Conservation (phyloP, 148 eudicot genomes). For the Suaeda aralocaspica region DNA sequence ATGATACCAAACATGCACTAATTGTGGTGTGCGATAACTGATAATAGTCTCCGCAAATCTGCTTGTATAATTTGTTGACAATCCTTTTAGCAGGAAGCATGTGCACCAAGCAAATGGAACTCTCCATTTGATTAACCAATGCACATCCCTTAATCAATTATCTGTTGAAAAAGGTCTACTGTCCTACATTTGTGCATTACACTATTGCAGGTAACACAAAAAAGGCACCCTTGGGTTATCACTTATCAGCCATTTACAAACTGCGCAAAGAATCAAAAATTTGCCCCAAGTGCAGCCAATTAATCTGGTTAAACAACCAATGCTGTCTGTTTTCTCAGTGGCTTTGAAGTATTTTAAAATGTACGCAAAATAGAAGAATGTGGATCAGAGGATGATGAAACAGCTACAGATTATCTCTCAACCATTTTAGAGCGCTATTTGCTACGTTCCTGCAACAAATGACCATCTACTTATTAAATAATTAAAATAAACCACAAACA, state of each 20-base stretch:
- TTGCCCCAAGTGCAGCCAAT: conserved; percentile 9
- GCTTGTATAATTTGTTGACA: background rate
- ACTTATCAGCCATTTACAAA: conserved; percentile 27
- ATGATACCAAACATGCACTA: background rate
- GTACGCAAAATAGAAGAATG: background rate
- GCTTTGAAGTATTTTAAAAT: conserved; percentile 19
- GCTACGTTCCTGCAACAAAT: conserved; percentile 64
- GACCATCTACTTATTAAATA: background rate
- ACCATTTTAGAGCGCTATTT: conserved; percentile 84
- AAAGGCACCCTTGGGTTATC: background rate
- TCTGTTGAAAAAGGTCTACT: conserved; percentile 11
- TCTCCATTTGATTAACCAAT: background rate
- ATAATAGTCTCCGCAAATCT: too few relatives aligned
- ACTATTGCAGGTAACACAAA: conserved; percentile 1
- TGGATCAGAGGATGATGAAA: background rate
- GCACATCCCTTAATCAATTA: conserved; percentile 2
- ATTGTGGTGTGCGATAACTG: too few relatives aligned
- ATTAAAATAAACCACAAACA: background rate
- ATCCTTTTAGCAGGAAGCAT: background rate
- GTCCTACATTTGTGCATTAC: conserved; percentile 18
- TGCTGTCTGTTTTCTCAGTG: conserved; percentile 5
- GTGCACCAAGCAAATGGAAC: background rate
- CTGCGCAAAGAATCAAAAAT: conserved; percentile 22
- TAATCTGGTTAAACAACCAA: conserved; percentile 2
- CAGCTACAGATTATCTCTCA: conserved; percentile 60